These are phyloP conservation scores for Xylaria sp. DNA, from an alignment of 2,329 filamentous ascomycete species.

Conservation along the genomic window DNA sequence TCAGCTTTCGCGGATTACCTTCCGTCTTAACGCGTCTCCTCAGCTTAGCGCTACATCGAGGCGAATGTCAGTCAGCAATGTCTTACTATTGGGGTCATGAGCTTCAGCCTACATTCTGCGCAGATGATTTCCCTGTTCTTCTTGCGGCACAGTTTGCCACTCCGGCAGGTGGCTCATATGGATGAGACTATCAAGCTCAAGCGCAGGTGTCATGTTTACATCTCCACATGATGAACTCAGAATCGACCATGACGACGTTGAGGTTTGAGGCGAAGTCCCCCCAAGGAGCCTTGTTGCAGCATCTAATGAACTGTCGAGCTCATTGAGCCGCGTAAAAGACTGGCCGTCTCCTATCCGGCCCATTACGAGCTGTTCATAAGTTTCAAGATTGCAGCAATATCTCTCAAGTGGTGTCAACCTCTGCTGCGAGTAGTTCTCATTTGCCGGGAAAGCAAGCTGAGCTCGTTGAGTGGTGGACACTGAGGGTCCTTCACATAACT, in stretches of 20 bases:
- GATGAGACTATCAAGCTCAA: constrained; percentile 13
- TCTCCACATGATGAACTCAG: not conserved
- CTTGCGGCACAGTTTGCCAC: constrained; percentile 11
- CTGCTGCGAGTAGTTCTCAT: not conserved
- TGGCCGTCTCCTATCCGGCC: constrained; percentile 18
- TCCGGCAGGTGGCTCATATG: constrained; percentile 6
- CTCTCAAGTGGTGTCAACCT: constrained; percentile 37
- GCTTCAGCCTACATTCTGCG: constrained; percentile 30
- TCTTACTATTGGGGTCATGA: not conserved
- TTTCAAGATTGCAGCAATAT: constrained; percentile 38
- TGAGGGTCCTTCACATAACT: not conserved
- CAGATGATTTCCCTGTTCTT: constrained; percentile 27
- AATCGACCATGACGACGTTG: constrained; percentile 5
- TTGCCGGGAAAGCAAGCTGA: not conserved
- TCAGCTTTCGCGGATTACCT: constrained; percentile 33
- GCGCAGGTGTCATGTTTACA: not conserved
- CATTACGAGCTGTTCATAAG: constrained; percentile 41
- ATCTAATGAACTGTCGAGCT: not conserved
- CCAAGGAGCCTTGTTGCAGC: not conserved
- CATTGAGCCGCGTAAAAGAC: not conserved
- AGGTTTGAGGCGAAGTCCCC: not conserved
- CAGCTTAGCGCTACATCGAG: constrained; percentile 34
- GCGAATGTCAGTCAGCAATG: constrained; percentile 10
- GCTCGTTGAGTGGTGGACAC: not conserved
- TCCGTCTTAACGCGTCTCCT: constrained; percentile 40